Conservation (phyloP, 1,139 yeast genomes). For the Zhuliangozyma blackwelliae region DNA sequence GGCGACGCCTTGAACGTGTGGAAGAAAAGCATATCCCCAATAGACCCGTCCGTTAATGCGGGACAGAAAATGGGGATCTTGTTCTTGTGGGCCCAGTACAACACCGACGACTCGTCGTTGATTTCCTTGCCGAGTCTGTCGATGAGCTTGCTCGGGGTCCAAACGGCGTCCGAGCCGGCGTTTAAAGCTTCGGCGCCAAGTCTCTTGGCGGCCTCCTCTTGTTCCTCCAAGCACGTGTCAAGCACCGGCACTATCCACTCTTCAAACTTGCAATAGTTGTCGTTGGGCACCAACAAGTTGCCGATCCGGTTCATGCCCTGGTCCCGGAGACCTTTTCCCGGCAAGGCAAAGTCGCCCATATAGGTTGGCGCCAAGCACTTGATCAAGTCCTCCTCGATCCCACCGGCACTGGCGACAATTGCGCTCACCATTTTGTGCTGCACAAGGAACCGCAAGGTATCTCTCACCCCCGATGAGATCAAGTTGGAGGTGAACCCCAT, state of each 20-base stretch:
- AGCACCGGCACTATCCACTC: conserved; percentile 97
- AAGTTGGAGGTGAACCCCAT: conserved; percentile 96
- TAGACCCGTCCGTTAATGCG: conserved; percentile 94
- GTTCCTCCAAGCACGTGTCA: conserved; percentile 84
- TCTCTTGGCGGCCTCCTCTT: conserved; percentile 59
- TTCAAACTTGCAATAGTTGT: conserved; percentile 93
- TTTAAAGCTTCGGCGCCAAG: conserved; percentile 57
- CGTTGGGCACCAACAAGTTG: conserved; percentile 92
- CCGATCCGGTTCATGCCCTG: conserved; percentile 98
- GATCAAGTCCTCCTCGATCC: conserved; percentile 94
- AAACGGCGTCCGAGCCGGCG: conserved; percentile 45
- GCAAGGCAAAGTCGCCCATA: conserved; percentile 81
- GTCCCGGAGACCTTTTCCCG: conserved; percentile 79
- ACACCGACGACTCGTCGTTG: conserved; percentile 86
- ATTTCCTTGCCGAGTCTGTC: conserved; percentile 94
- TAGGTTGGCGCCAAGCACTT: conserved; percentile 95
- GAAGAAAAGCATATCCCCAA: conserved; percentile 98
- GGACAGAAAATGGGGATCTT: conserved; percentile 96
- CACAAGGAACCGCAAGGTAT: conserved; percentile 80
- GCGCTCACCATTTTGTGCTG: conserved; percentile 94
- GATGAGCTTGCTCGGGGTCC: conserved; percentile 94
- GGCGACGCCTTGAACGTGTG: conserved; percentile 96
- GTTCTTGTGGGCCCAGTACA: conserved; percentile 97
- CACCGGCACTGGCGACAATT: conserved; percentile 94
- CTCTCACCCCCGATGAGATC: conserved; percentile 91